Percentiles rank a stretch among this genome's conserved stretches.
Evolutionary conservation across 2,329 filamentous ascomycete genomes (phyloP).

Genomic region (Pseudocercospora crystallina): DNA sequence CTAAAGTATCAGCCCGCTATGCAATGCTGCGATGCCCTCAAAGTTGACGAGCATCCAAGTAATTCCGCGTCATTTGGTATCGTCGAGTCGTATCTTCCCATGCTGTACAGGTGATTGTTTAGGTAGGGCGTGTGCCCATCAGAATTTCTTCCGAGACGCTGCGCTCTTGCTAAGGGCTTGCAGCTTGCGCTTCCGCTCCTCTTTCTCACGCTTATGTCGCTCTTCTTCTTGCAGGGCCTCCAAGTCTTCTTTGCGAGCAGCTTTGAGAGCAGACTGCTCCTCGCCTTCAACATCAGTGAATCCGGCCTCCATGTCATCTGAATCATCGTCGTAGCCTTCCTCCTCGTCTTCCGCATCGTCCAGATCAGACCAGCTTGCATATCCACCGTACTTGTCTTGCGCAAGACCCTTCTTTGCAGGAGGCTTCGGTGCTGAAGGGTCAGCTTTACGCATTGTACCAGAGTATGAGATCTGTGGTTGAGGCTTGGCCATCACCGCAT

Average conservation of each 20-base stretch:
- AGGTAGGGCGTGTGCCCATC: not conserved
- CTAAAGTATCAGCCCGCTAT: not conserved
- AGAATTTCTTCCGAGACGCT: slow-evolving; percentile 32
- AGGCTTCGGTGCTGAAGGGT: slow-evolving; percentile 36
- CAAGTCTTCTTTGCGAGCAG: slow-evolving; percentile 67
- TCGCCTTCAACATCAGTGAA: slow-evolving; percentile 72
- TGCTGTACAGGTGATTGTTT: too few species aligned
- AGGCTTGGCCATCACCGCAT: slow-evolving; percentile 12
- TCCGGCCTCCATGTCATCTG: slow-evolving; percentile 65
- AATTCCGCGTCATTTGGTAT: not conserved
- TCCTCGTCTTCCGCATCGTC: slow-evolving; percentile 57
- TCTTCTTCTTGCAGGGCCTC: slow-evolving; percentile 64
- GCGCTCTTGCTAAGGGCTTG: slow-evolving; percentile 35
- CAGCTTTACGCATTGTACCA: slow-evolving; percentile 48
- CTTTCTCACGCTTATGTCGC: slow-evolving; percentile 62
- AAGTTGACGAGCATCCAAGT: too few species aligned
- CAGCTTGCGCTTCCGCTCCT: slow-evolving; percentile 48
- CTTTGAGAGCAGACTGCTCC: slow-evolving; percentile 61
- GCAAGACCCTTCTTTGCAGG: slow-evolving; percentile 35
- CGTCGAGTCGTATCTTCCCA: not conserved
- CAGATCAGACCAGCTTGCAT: slow-evolving; percentile 40
- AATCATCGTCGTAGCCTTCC: slow-evolving; percentile 73
- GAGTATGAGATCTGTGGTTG: slow-evolving; percentile 36
- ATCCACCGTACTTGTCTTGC: slow-evolving; percentile 39
- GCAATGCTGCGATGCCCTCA: not conserved